phyloP scores from a whole-genome alignment of 352 stramenopile species.

The Albugo laibachii region DNA sequence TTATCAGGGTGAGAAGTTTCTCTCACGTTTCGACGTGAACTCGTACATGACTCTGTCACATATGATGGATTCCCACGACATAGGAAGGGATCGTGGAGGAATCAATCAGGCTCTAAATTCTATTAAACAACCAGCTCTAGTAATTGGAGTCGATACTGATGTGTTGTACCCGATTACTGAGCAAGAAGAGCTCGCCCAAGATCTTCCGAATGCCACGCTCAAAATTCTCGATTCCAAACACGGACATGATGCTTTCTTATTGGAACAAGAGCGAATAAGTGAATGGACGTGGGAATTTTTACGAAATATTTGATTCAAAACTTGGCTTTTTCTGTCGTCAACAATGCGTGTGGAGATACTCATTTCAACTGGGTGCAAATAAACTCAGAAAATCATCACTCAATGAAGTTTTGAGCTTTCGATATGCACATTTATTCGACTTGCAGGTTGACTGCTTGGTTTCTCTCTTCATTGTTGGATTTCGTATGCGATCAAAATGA shows the following conservation, averaged over 20 bases:
- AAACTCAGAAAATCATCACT: no score
- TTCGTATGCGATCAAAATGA: no score
- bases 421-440: no score
- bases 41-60: slow-evolving; percentile 91
- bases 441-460: no score
- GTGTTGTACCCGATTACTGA: slow-evolving; percentile 88
- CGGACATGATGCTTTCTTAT: slow-evolving; percentile 92
- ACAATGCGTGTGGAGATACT: no score
- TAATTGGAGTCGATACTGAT: slow-evolving; percentile 91
- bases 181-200: slow-evolving; percentile 73
- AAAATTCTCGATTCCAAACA: slow-evolving; percentile 78
- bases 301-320: background rate
- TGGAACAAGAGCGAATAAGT: slow-evolving; percentile 88
- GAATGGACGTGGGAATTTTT: slow-evolving; percentile 38
- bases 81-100: slow-evolving; percentile 63
- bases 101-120: slow-evolving; percentile 36
- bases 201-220: slow-evolving; percentile 73
- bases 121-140: slow-evolving; percentile 55
- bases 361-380: no score
- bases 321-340: no score
- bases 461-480: no score
- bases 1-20: slow-evolving; percentile 91
- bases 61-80: slow-evolving; percentile 93
- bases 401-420: no score
- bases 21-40: slow-evolving; percentile 88